Base-by-base conservation (phyloP, 805 yeast species). In the Metschnikowia peoriensis region DNA sequence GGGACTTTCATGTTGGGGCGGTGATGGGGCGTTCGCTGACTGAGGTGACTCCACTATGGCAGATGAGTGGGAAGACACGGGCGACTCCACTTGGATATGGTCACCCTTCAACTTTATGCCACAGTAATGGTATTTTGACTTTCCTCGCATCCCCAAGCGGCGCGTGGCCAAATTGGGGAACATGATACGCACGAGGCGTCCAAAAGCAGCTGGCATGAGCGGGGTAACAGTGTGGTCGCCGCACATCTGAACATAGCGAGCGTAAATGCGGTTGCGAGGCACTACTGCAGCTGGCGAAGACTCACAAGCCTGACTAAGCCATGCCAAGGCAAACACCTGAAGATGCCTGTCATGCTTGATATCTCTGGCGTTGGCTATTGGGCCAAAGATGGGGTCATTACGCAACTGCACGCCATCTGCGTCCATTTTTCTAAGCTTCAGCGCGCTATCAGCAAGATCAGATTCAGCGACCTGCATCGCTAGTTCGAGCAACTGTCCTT, bases 111-210 rank as follows among this genome's bases (percentile, higher is more conserved):
- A 60, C 58, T 77, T 78, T 48, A 91, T 76, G 2, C 96, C 96
- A 67, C 93, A 87, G 63, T 89, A 90, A 66, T 89, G 96, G 67
- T 91, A 91, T 64, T 86, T 86, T 17, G 93, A 84, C 62, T 85
- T 87, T 1, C 92, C 92, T 46, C 96, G 76, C 66, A 85, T 82
- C 1, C 97, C 97, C 49, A 90, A 72, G 49, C 97, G 77, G 57
- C 96, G 78, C 0, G 94, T 87, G 32, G 84, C 82, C 55, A 89
- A 72, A 50, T 75, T 73, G 0, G 96, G 94, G 56, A 53, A 66
- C 56, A 58, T 61, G 65, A 32, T 64, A 65, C 53, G 76, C 75
- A 45, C 72, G 72, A 42, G 57, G 34, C 61, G 60, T 4, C 96
- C 96, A 62, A 89, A 81, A 2, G 88, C 82, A 1, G 96, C 93